Base-by-base conservation (phyloP, 2,329 filamentous ascomycete species). In the Nemania abortiva region DNA sequence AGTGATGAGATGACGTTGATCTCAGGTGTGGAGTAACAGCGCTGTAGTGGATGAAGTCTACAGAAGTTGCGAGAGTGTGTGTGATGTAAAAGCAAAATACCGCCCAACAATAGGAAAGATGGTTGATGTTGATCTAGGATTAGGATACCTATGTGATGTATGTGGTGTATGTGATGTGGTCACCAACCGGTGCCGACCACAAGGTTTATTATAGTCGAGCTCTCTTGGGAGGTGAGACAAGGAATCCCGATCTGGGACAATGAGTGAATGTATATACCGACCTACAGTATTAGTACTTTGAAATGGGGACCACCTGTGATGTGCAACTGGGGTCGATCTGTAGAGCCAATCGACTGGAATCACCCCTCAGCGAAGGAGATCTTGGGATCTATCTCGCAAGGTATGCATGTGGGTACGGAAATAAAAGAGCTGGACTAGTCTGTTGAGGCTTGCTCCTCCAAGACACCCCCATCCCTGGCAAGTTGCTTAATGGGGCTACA, bases 331-430 rank as follows among this genome's bases (percentile, higher is more conserved):
- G 75, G 74, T 76, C 63, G 73, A 77, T 77, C 75, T 75, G 63
- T 42, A 15, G 73, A 74, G 73, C 74, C 74, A 75, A 74, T 75
- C 73, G 74, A 74, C 70, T 75, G 75, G 76, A 71, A 70, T 72
- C 65, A 72, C 72, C 72, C 72, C 72, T 70, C 72, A 69, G 63
- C 54, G 63, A n/a, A 58, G 72, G 62, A 70, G 75, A 77, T 77
- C 76, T 74, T 70, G 69, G 70, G 66, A 70, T 66, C 64, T 72
- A 62, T 71, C 56, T 70, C 47, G 63, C 63, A 73, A 74, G 72
- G 70, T 63, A 70, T 73, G 70, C 59, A 72, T 73, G 67, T 74
- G 74, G 74, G 73, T 76, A 74, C 68, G 60, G 64, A 66, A 69
- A 70, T 63, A 63, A 70, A 66, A 62, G 61, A 70, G 64, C 67